phyloP scores from a whole-genome alignment of 768 basidiomycete species.

The Coprinellus micaceus region DNA sequence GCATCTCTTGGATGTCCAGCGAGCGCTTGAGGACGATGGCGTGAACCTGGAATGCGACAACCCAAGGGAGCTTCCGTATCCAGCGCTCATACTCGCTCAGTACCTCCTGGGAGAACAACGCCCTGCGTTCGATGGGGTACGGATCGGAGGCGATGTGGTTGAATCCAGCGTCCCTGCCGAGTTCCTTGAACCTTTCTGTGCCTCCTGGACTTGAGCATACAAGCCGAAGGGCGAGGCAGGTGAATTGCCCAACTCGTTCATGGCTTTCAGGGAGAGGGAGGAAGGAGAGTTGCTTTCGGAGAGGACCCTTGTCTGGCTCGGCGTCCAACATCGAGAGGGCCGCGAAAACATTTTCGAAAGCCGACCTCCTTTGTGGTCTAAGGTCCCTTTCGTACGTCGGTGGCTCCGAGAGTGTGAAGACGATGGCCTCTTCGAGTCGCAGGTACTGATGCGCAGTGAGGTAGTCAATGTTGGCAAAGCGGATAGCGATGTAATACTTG shows the following conservation, averaged over 20 bases:
- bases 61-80: constrained; percentile 39
- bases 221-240: constrained; percentile 50
- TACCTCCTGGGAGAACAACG: constrained; percentile 39
- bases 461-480: constrained; percentile 40
- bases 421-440: constrained; percentile 31
- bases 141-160: constrained; percentile 31
- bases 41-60: constrained; percentile 60
- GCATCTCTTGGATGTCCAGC: constrained; percentile 51
- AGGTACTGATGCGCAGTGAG: constrained; percentile 34
- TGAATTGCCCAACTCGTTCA: constrained; percentile 44
- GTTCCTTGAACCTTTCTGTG: constrained; percentile 33
- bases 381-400: constrained; percentile 19
- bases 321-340: background rate
- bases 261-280: constrained; percentile 40
- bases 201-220: constrained; percentile 36
- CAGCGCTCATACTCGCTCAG: constrained; percentile 30
- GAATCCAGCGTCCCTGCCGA: constrained; percentile 38
- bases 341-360: background rate
- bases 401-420: constrained; percentile 40
- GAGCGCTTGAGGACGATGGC: constrained; percentile 34
- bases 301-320: constrained; percentile 3
- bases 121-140: constrained; percentile 37
- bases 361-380: background rate
- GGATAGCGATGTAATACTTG: constrained; percentile 38
- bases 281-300: constrained; percentile 33